Conservation (phyloP, 495 filamentous ascomycete species). For the Letharia lupina region DNA sequence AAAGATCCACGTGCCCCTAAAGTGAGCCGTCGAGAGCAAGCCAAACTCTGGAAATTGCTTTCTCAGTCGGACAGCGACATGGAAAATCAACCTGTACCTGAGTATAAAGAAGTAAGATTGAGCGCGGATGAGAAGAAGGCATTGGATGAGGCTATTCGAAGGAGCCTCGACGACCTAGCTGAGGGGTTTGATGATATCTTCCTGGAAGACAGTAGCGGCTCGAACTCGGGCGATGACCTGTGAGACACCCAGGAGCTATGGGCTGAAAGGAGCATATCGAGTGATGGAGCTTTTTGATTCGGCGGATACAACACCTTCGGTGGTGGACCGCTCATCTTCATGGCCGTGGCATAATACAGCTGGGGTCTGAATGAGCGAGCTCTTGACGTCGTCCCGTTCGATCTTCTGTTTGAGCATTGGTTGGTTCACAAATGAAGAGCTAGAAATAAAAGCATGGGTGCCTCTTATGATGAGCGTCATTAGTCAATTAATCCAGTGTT, state of each 20-base stretch:
- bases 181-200: conserved; percentile 9
- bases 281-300: not conserved
- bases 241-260: not conserved
- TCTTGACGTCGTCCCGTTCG: not conserved
- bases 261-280: not conserved
- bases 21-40: conserved; percentile 13
- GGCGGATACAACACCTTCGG: not conserved
- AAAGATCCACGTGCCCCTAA: conserved; percentile 1
- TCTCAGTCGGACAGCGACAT: conserved; percentile 6
- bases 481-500: not conserved
- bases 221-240: not conserved
- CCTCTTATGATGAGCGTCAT: not conserved
- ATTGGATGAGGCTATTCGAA: conserved; percentile 17
- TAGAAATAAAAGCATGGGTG: not conserved
- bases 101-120: conserved; percentile 3
- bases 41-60: conserved; percentile 7
- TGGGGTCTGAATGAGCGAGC: not conserved
- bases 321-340: not conserved
- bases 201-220: conserved; percentile 3
- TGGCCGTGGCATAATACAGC: not conserved
- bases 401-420: not conserved
- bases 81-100: not conserved
- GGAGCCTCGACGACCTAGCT: conserved; percentile 18
- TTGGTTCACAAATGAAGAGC: not conserved
- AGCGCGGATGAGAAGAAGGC: conserved; percentile 17